phyloP scores from a whole-genome alignment of 2,329 filamentous ascomycete genomes.

The Tolypocladium tundrense region DNA sequence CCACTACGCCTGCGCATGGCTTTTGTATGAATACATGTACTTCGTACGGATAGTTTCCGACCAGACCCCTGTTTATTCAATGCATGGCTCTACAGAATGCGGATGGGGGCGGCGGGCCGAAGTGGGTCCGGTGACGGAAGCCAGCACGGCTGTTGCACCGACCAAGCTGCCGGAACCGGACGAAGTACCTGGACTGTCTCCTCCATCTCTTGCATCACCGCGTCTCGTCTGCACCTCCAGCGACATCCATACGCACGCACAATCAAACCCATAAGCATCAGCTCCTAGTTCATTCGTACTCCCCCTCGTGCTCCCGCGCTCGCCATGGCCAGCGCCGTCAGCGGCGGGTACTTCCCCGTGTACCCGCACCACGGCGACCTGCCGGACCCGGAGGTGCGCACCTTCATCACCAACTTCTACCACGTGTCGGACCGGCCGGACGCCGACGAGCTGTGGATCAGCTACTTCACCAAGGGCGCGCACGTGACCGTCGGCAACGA shows the following conservation, averaged over 20 bases:
- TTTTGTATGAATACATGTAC: neutral
- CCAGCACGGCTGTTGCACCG: neutral
- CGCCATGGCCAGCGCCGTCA: slow-evolving; percentile 9
- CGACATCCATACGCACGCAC: neutral
- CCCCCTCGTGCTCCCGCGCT: neutral
- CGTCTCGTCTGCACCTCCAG: neutral
- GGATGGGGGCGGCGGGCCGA: neutral
- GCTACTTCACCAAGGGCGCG: slow-evolving; percentile 31
- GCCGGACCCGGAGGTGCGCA: slow-evolving; percentile 19
- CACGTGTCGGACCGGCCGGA: slow-evolving; percentile 29
- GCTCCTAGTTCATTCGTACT: neutral
- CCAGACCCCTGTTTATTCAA: neutral
- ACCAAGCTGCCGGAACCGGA: neutral
- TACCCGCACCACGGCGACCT: slow-evolving; percentile 19
- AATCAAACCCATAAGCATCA: neutral
- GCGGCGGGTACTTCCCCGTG: slow-evolving; percentile 18
- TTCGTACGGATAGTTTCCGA: neutral
- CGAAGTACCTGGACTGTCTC: neutral
- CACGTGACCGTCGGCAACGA: slow-evolving; percentile 30
- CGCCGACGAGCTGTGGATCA: slow-evolving; percentile 32
- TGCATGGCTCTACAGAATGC: neutral
- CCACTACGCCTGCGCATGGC: neutral
- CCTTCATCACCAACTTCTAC: slow-evolving; percentile 34
- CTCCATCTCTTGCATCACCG: neutral
- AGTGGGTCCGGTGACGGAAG: neutral